Conservation (phyloP, 1,284 basidiomycete genomes). For the Xerocomus nothofagi region DNA sequence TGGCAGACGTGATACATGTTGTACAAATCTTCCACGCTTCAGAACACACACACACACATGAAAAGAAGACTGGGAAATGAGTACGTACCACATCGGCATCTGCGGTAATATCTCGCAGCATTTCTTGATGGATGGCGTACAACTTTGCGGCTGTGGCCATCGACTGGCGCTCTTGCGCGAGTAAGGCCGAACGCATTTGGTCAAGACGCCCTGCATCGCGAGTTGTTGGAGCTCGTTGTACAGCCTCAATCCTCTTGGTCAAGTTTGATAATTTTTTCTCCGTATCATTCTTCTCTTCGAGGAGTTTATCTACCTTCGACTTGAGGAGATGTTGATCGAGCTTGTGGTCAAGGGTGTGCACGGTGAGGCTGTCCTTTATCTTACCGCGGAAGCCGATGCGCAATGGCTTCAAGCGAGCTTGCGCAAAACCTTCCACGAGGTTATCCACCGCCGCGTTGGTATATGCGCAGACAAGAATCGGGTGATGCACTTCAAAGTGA, state of each 20-base stretch:
- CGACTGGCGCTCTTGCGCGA: constrained; percentile 38
- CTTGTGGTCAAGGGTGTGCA: constrained; percentile 67
- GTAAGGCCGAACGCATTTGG: constrained; percentile 43
- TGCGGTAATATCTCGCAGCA: constrained; percentile 59
- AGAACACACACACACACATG: constrained; percentile 8
- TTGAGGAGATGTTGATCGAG: constrained; percentile 64
- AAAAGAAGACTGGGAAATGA: constrained; percentile 1
- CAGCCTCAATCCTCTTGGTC: constrained; percentile 26
- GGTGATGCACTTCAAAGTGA: constrained; percentile 82
- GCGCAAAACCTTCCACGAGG: constrained; percentile 72
- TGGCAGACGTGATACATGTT: constrained; percentile 77
- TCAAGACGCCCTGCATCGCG: constrained; percentile 31
- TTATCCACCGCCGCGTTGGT: constrained; percentile 97
- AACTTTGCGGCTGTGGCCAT: constrained; percentile 40
- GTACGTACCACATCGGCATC: constrained; percentile 73
- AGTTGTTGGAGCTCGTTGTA: constrained; percentile 19
- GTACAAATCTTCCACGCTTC: constrained; percentile 66
- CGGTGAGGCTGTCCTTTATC: constrained; percentile 55
- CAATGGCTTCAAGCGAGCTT: constrained; percentile 68
- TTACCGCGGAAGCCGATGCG: constrained; percentile 72
- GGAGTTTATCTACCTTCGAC: constrained; percentile 41
- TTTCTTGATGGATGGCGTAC: constrained; percentile 52
- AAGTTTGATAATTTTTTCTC: constrained; percentile 32
- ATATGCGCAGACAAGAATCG: constrained; percentile 87
- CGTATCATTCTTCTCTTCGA: constrained; percentile 35